Evolutionary conservation across 129 eudicot genomes (phyloP).

Genomic region (Centrapalus pauciflorus): DNA sequence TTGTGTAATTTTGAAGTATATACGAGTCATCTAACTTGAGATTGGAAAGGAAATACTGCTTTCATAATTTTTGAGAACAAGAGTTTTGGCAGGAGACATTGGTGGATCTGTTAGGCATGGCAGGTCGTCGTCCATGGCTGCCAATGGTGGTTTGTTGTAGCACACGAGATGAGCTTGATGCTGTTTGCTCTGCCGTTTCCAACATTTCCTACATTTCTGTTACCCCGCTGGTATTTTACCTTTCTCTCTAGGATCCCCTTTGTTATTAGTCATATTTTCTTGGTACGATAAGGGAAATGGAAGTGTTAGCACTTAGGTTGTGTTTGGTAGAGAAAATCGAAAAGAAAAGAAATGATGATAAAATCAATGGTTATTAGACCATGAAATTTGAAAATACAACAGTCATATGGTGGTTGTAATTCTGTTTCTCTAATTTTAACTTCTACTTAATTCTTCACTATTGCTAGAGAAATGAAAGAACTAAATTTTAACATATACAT

Average conservation of each 20-base stretch:
- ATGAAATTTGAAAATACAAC: too few species aligned
- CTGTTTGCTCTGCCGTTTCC: slow-evolving; percentile 73
- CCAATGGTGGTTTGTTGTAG: slow-evolving; percentile 89
- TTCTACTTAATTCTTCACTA: too few species aligned
- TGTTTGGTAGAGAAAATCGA: too few species aligned
- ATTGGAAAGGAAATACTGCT: too few species aligned
- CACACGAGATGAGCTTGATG: slow-evolving; percentile 89
- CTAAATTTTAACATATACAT: too few species aligned
- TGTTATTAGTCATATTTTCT: background rate
- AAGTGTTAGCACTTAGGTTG: too few species aligned
- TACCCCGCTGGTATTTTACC: slow-evolving; percentile 50
- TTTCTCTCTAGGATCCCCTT: background rate
- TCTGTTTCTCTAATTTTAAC: too few species aligned
- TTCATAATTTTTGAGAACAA: background rate
- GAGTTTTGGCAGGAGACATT: slow-evolving; percentile 59
- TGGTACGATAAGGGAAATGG: too few species aligned
- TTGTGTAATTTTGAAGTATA: background rate
- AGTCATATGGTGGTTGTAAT: too few species aligned
- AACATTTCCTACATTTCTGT: slow-evolving; percentile 52
- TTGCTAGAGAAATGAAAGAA: too few species aligned
- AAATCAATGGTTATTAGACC: too few species aligned
- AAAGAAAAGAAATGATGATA: too few species aligned
- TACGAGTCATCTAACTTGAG: background rate
- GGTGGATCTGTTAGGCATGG: slow-evolving; percentile 75
- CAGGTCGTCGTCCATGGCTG: slow-evolving; percentile 69